Evolutionary conservation across 371 early-diverging fungal species (phyloP).

Genomic region (Mucor lusitanicus): DNA sequence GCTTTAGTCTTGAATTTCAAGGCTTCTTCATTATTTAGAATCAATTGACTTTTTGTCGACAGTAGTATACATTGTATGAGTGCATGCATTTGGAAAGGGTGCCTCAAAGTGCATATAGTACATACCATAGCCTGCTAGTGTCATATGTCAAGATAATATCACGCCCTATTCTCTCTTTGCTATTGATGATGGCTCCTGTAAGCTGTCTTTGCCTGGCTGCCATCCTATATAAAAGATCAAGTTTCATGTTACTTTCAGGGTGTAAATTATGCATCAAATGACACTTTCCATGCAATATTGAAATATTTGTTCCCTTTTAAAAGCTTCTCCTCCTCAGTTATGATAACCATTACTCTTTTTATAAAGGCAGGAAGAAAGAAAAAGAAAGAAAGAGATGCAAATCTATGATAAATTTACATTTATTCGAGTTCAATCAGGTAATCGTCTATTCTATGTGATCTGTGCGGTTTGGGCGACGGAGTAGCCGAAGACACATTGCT

Average conservation of each 20-base stretch:
- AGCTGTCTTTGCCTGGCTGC: constrained; percentile 1
- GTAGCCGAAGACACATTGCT: not conserved
- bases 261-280: not conserved
- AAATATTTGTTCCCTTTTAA: not conserved
- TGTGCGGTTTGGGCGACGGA: not conserved
- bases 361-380: not conserved
- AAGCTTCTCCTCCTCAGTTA: not conserved
- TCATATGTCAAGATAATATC: constrained; percentile 10
- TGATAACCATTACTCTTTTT: not conserved
- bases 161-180: not conserved
- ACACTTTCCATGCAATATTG: constrained; percentile 14
- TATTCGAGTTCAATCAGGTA: constrained; percentile 5
- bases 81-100: not conserved
- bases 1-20: constrained; percentile 3
- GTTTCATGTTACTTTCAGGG: not conserved
- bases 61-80: not conserved
- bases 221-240: not conserved
- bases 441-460: not conserved
- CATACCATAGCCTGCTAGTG: constrained; percentile 19
- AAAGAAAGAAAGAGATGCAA: not conserved
- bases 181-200: not conserved
- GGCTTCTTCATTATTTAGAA: not conserved
- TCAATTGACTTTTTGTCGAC: not conserved
- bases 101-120: not conserved
- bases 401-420: not conserved